Base-by-base conservation (phyloP, 169 alveolate genomes). In the Plasmodium coatneyi region DNA sequence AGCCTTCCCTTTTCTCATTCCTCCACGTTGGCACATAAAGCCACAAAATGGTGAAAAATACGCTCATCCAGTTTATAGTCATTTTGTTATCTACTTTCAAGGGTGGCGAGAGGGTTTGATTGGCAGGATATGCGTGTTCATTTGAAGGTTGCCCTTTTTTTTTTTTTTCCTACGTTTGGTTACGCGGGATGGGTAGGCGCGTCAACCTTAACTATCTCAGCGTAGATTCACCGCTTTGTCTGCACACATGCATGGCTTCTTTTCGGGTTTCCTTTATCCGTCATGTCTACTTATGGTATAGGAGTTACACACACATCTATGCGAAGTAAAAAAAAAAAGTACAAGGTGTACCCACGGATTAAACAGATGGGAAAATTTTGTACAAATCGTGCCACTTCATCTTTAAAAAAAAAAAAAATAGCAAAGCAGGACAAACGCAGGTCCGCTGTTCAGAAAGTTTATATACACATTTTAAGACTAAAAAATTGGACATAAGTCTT, bases 71-170 rank as follows among this genome's bases (percentile, higher is more conserved):
- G 41, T 81, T 22, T 54, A 56, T 19, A 81, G 22, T 19, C 89
- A 81, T 81, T 81, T 56, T 81, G 32, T 19, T 39, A 3, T 49
- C 70, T 43, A 79, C 84, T 81, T 16, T 3, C 28, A 81, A 49
- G 3, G 30, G 71, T 49, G 22, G 6, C 7, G 0, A 14, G 22
- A 12, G 60, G 19, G 60, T 19, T 49, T 49, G 60, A 0, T 0
- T 19, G 32, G 9, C 28, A 52, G 54, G n/a, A 66, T 5, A 4
- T 36, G 30, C 25, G 14, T 81, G 34, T 19, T 81, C 89, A 52
- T 49, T n/a, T 52, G 34, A 52, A 81, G 34, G 56, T 30, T 79
- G 56, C 16, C 54, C 41, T 34, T 30, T 60, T 54, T 28, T 36
- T 52, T 49, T 52, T 12, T 36, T 3, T 36, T 39, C 22, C 52